Percentiles rank a stretch among this genome's conserved stretches.
These are phyloP conservation scores for Pleurotus citrinopileatus DNA, from an alignment of 768 basidiomycete species.

Conservation along the genomic window DNA sequence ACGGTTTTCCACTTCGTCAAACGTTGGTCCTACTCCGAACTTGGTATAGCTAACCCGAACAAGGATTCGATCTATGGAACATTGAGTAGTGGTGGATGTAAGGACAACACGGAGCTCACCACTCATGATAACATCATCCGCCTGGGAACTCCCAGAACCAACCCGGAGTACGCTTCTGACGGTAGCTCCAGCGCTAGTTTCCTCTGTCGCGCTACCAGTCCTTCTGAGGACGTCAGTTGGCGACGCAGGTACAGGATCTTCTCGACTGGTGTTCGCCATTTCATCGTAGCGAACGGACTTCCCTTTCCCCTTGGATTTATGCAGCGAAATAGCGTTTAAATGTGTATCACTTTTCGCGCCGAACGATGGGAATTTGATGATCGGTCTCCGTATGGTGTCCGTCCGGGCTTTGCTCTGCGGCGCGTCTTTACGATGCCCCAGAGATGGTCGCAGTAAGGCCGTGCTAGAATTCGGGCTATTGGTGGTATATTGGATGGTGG, in stretches of 20 bases:
- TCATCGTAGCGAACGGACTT: slow-evolving; percentile 40
- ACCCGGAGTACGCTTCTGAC: slow-evolving; percentile 19
- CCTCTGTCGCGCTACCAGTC: slow-evolving; percentile 49
- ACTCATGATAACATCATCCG: slow-evolving; percentile 64
- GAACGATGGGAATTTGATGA: slow-evolving; percentile 16
- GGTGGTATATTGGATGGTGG: not conserved
- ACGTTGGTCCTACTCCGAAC: slow-evolving; percentile 45
- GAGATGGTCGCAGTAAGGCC: slow-evolving; percentile 13
- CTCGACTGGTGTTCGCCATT: slow-evolving; percentile 6
- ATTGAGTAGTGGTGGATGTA: slow-evolving; percentile 16
- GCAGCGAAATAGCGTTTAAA: not conserved
- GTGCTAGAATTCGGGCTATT: slow-evolving; percentile 17
- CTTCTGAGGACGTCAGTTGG: slow-evolving; percentile 69
- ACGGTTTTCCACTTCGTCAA: slow-evolving; percentile 69
- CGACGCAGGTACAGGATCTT: slow-evolving; percentile 41
- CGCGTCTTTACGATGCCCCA: not conserved
- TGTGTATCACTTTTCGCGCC: slow-evolving; percentile 2
- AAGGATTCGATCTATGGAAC: slow-evolving; percentile 79
- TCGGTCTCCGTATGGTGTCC: slow-evolving; percentile 18
- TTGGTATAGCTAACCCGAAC: slow-evolving; percentile 70
- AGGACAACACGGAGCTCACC: slow-evolving; percentile 41
- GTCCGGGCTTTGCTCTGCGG: slow-evolving; percentile 15
- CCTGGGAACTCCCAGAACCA: slow-evolving; percentile 24
- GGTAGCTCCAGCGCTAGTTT: slow-evolving; percentile 65
- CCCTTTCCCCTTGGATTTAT: slow-evolving; percentile 26